A percentile compares a stretch with the other conserved stretches of the same genome.
phyloP scores from a whole-genome alignment of 345 rosid genomes.

The Heritiera littoralis region DNA sequence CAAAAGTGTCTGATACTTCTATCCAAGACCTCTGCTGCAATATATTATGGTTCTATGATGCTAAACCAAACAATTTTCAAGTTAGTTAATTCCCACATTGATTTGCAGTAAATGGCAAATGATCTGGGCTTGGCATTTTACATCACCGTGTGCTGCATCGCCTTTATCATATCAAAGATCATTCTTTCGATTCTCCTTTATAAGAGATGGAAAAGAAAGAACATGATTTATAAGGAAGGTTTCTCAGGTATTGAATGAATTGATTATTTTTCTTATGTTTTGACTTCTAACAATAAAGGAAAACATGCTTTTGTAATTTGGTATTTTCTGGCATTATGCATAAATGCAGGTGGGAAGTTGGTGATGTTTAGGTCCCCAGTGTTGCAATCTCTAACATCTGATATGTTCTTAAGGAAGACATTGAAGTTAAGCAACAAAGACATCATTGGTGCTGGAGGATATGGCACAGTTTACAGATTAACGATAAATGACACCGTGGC shows the following conservation, averaged over 20 bases:
- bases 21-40: no score
- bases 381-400: slow-evolving; percentile 54
- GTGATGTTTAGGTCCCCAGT: slow-evolving; percentile 69
- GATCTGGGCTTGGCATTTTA: slow-evolving; percentile 49
- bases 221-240: slow-evolving; percentile 38
- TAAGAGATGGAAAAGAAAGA: slow-evolving; percentile 65
- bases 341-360: slow-evolving; percentile 63
- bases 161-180: slow-evolving; percentile 64
- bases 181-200: slow-evolving; percentile 62
- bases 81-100: not conserved
- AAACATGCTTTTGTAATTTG: not conserved
- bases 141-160: slow-evolving; percentile 60
- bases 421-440: slow-evolving; percentile 67
- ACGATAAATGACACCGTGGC: slow-evolving; percentile 48
- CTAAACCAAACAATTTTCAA: not conserved
- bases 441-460: slow-evolving; percentile 79
- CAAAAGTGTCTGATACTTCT: not conserved
- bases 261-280: not conserved
- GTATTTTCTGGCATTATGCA: slow-evolving; percentile 24
- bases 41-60: not conserved
- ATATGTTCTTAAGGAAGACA: slow-evolving; percentile 59
- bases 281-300: not conserved
- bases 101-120: slow-evolving; percentile 45
- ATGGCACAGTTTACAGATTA: slow-evolving; percentile 73
- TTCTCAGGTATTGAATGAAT: slow-evolving; percentile 47